These are phyloP conservation scores for Diplodia seriata DNA, from an alignment of 2,329 filamentous ascomycete genomes.

Conservation along the genomic window DNA sequence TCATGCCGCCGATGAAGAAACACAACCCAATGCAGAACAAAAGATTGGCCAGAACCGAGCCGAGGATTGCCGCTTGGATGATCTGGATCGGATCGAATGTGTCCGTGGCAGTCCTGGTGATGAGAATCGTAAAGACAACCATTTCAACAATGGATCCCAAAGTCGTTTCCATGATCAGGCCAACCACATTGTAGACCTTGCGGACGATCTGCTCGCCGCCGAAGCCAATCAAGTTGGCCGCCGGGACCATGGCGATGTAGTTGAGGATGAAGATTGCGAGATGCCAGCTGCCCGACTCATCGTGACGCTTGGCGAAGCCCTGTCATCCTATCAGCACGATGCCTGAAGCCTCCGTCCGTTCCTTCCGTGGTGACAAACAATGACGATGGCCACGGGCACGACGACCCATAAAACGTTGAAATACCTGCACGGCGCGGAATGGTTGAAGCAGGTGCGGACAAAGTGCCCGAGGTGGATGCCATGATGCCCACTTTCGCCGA, in stretches of 20 bases:
- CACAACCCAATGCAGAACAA: conserved; percentile 80
- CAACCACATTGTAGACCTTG: conserved; percentile 76
- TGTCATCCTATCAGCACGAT: conserved; percentile 59
- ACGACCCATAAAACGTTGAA: conserved; percentile 79
- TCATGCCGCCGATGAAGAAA: conserved; percentile 78
- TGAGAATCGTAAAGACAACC: conserved; percentile 79
- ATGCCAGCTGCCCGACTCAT: conserved; percentile 45
- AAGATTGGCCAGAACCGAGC: conserved; percentile 82
- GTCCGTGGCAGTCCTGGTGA: conserved; percentile 53
- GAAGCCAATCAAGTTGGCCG: conserved; percentile 77
- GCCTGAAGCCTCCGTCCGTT: neutral
- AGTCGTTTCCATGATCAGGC: conserved; percentile 65
- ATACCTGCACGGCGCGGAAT: conserved; percentile 67
- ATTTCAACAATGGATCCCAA: conserved; percentile 81
- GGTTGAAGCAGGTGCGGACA: conserved; percentile 67
- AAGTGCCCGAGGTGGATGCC: conserved; percentile 71
- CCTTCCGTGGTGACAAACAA: conserved; percentile 50
- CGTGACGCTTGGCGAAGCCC: conserved; percentile 15
- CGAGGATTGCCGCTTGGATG: conserved; percentile 82
- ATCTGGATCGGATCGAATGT: conserved; percentile 60
- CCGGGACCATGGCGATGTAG: conserved; percentile 79
- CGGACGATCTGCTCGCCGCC: conserved; percentile 74
- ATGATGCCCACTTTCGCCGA: conserved; percentile 72
- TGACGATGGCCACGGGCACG: conserved; percentile 72
- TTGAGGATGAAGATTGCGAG: conserved; percentile 72